These are phyloP conservation scores for Logfia minima DNA, from an alignment of 129 eudicot genomes.

Conservation along the genomic window DNA sequence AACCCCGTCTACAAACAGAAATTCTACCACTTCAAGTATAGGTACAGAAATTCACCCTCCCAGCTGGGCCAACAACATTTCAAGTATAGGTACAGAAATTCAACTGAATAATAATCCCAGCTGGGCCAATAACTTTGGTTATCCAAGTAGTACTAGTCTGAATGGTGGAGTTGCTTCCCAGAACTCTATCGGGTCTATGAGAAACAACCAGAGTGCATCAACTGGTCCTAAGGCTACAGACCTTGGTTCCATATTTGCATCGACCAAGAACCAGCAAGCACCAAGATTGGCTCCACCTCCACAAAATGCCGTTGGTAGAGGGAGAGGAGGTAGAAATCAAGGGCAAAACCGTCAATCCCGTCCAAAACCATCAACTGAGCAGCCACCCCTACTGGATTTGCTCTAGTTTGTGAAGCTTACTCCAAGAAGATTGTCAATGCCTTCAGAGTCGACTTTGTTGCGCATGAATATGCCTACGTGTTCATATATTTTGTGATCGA, in stretches of 20 bases:
- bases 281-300: slow-evolving; percentile 94
- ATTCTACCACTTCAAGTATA: slow-evolving; percentile 9
- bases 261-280: slow-evolving; percentile 52
- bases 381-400: slow-evolving; percentile 83
- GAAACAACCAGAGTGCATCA: slow-evolving; percentile 49
- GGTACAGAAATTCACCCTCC: slow-evolving; percentile 39
- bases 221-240: slow-evolving; percentile 53
- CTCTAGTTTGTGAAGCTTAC: slow-evolving; percentile 44
- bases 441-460: slow-evolving; percentile 38
- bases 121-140: slow-evolving; percentile 49
- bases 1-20: slow-evolving; percentile 7
- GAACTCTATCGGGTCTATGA: slow-evolving; percentile 52
- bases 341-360: slow-evolving; percentile 41
- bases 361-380: slow-evolving; percentile 56
- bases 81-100: slow-evolving; percentile 29
- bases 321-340: slow-evolving; percentile 59
- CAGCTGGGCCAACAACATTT: slow-evolving; percentile 44
- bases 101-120: slow-evolving; percentile 35
- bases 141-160: slow-evolving; percentile 27
- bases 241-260: slow-evolving; percentile 66
- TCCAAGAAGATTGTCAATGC: slow-evolving; percentile 34
- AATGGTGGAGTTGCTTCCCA: slow-evolving; percentile 39
- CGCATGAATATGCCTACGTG: neutral
- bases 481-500: neutral
- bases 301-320: slow-evolving; percentile 79